A percentile compares a stretch with the other conserved stretches of the same genome.
Conservation (phyloP, 75 land plant species). For the Ceratopteris richardii region DNA sequence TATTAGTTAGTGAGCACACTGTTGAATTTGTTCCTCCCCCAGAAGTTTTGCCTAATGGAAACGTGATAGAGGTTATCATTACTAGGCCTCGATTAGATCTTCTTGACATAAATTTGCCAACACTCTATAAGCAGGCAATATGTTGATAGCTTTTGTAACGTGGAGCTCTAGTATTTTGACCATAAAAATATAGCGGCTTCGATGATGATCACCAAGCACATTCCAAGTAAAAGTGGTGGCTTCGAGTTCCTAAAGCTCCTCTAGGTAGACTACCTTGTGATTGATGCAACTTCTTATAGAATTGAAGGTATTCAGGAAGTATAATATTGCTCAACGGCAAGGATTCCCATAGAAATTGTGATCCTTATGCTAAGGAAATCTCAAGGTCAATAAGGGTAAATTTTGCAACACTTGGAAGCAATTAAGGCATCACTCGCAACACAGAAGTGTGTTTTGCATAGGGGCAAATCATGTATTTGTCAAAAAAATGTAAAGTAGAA, state of each 20-base stretch:
- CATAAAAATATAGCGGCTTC: conserved; percentile 19
- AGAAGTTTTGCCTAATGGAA: conserved; percentile 31
- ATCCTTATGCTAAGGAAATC: too few relatives aligned
- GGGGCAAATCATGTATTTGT: too few relatives aligned
- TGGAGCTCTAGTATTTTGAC: conserved; percentile 76
- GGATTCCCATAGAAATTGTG: too few relatives aligned
- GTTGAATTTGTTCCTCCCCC: conserved; percentile 37
- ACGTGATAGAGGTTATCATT: conserved; percentile 50
- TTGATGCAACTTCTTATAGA: conserved; percentile 64
- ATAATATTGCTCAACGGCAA: too few relatives aligned
- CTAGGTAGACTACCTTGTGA: conserved; percentile 61
- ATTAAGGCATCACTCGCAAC: too few relatives aligned
- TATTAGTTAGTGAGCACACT: conserved; percentile 35
- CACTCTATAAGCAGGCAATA: conserved; percentile 64
- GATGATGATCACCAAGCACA: conserved; percentile 23
- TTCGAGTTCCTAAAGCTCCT: conserved; percentile 79
- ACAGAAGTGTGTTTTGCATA: too few relatives aligned
- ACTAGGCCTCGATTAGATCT: conserved; percentile 64
- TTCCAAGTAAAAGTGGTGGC: conserved; percentile 85
- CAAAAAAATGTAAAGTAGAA: too few relatives aligned
- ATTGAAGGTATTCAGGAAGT: too few relatives aligned
- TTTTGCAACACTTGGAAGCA: too few relatives aligned
- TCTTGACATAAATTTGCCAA: conserved; percentile 80
- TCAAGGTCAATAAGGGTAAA: too few relatives aligned
- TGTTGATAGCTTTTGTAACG: conserved; percentile 56